Evolutionary conservation across 1,284 basidiomycete species (phyloP).

Genomic region (Malassezia brasiliensis): DNA sequence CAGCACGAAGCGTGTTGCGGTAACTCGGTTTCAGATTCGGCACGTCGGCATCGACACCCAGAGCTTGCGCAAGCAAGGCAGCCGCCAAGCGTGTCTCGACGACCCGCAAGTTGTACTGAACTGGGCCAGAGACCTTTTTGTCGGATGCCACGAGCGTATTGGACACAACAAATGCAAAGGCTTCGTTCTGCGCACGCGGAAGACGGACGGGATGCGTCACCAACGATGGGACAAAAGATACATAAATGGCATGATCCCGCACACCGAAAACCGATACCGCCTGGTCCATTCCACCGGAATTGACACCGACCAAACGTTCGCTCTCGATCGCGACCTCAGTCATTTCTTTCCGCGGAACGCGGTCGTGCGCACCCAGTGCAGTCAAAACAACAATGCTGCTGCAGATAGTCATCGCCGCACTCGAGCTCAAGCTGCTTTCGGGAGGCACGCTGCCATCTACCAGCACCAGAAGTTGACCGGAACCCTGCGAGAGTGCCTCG

Average conservation of each 20-base stretch:
- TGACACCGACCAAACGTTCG: slow-evolving; percentile 41
- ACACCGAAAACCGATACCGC: slow-evolving; percentile 40
- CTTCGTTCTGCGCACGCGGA: slow-evolving; percentile 20
- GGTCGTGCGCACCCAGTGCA: slow-evolving; percentile 29
- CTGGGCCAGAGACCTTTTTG: slow-evolving; percentile 44
- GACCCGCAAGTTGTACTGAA: slow-evolving; percentile 46
- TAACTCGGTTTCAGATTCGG: not conserved
- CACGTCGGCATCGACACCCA: slow-evolving; percentile 17
- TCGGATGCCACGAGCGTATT: slow-evolving; percentile 43
- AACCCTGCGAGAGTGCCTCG: not conserved
- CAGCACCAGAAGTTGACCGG: slow-evolving; percentile 29
- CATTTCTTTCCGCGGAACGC: slow-evolving; percentile 36
- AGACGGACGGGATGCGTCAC: slow-evolving; percentile 22
- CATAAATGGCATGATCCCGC: slow-evolving; percentile 35
- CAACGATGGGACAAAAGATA: slow-evolving; percentile 38
- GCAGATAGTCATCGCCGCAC: slow-evolving; percentile 45
- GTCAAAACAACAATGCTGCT: slow-evolving; percentile 39
- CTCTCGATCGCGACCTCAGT: slow-evolving; percentile 42
- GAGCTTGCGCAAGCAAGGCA: slow-evolving; percentile 18
- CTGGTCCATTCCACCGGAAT: slow-evolving; percentile 47
- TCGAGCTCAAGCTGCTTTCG: slow-evolving; percentile 32
- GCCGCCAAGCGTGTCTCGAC: slow-evolving; percentile 41
- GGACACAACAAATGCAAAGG: slow-evolving; percentile 34
- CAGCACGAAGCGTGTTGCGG: slow-evolving; percentile 26
- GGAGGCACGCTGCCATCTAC: slow-evolving; percentile 45